Evolutionary conservation across 2,329 filamentous ascomycete species (phyloP), one percentile per base, ranked within the genome.

Genomic region (Capronia americana): DNA sequence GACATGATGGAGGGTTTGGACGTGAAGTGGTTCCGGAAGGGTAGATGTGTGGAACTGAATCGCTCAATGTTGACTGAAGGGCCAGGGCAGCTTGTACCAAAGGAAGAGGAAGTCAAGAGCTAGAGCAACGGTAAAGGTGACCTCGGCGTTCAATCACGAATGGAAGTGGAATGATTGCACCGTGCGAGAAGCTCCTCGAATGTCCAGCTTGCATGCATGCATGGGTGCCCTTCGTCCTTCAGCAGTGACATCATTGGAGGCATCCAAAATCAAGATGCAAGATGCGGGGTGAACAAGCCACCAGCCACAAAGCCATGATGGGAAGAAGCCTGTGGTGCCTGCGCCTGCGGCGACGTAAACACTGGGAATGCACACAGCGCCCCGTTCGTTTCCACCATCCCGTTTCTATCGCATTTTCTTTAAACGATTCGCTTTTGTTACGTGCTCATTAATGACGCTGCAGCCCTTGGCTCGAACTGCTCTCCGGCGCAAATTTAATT

Each of bases 1-100:
- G 72, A 72, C 72, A 73, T 73, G 66, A 67, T 69, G 57, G 57
- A 26, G n/a, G 46, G 60, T 65, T 34, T 44, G 17, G 57, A 44
- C 8, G 20, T 51, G 62, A 68, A 71, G 63, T 71, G 71, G 28
- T 67, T 65, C 14, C 68, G 64, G 59, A 72, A 71, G 20, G 69
- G 70, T 44, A 66, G 62, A 38, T 66, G 57, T 62, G 61, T 67
- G 56, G 63, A 68, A 44, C 41, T 63, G 55, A 70, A 72, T 57
- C 62, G 71, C 46, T 72, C 67, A 72, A 71, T 70, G 48, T 38
- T 70, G 38, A 30, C 12, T 20, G 34, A 50, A 14, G 20, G 10
- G 48, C 3, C 48, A 51, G 24, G 24, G 48, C 48, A 51, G 48
- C 24, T 51, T 4, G 48, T 51, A 24, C 24, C 48, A 51, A 28